These are phyloP conservation scores for Teratosphaeriaceae sp. DNA, from an alignment of 2,329 filamentous ascomycete genomes.

Conservation along the genomic window DNA sequence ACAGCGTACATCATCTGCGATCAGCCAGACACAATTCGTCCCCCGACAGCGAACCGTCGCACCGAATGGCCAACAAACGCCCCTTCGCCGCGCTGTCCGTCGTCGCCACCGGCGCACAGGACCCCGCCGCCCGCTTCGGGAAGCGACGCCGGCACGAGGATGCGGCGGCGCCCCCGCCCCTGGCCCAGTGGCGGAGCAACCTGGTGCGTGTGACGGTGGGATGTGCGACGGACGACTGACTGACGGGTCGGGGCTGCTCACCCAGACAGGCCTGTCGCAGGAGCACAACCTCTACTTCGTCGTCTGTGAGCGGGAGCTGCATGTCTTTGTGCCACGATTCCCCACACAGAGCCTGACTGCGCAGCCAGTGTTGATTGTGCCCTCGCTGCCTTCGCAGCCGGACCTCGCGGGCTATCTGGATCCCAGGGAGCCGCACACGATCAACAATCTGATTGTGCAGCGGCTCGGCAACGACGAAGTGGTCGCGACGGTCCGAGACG, in stretches of 20 bases:
- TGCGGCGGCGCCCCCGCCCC: slow-evolving; percentile 16
- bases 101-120: slow-evolving; percentile 20
- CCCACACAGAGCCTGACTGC: slow-evolving; percentile 33
- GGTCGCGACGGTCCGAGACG: slow-evolving; percentile 48
- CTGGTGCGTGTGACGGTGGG: slow-evolving; percentile 23
- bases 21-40: too few relatives aligned
- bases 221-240: slow-evolving; percentile 6
- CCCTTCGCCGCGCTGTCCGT: slow-evolving; percentile 16
- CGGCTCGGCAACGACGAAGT: slow-evolving; percentile 41
- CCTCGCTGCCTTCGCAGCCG: slow-evolving; percentile 31
- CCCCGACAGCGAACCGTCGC: too few relatives aligned
- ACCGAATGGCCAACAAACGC: too few relatives aligned
- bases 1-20: too few relatives aligned
- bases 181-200: slow-evolving; percentile 37
- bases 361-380: slow-evolving; percentile 32
- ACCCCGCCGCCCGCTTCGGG: slow-evolving; percentile 20
- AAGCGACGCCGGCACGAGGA: slow-evolving; percentile 16
- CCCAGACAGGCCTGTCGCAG: slow-evolving; percentile 39
- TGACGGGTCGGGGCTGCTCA: background rate
- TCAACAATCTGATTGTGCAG: slow-evolving; percentile 40
- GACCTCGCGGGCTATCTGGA: slow-evolving; percentile 30
- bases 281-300: slow-evolving; percentile 44
- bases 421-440: slow-evolving; percentile 33
- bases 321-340: slow-evolving; percentile 39
- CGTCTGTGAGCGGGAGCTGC: slow-evolving; percentile 34